Evolutionary conservation across 2,329 filamentous ascomycete species (phyloP).

Genomic region (Phyllosticta ampelicida): DNA sequence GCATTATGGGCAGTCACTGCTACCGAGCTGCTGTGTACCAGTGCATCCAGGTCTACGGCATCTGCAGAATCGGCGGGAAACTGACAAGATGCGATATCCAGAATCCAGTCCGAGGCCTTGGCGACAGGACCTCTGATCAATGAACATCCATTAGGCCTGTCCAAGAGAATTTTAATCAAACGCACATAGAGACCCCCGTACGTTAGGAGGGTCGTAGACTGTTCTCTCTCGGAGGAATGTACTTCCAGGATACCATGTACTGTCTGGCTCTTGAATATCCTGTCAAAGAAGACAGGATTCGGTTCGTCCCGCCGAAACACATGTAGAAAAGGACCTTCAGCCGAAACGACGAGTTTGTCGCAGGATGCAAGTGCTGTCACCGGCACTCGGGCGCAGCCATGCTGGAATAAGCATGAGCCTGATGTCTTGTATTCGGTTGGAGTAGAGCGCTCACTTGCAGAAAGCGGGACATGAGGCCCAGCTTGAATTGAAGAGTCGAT

Average conservation of each 20-base stretch:
- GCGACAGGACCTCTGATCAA: neutral
- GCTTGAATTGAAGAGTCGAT: neutral
- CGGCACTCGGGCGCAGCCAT: slow-evolving; percentile 31
- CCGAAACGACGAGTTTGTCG: slow-evolving; percentile 28
- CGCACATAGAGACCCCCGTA: slow-evolving; percentile 38
- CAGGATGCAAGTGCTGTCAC: slow-evolving; percentile 35
- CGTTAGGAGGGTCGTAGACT: slow-evolving; percentile 18
- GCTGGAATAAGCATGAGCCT: slow-evolving; percentile 14
- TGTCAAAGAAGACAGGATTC: slow-evolving; percentile 23
- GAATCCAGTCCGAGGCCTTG: slow-evolving; percentile 27
- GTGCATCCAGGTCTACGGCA: neutral
- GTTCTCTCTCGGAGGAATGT: slow-evolving; percentile 26
- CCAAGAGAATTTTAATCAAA: slow-evolving; percentile 23
- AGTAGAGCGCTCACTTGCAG: slow-evolving; percentile 20
- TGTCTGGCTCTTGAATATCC: slow-evolving; percentile 55
- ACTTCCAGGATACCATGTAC: slow-evolving; percentile 55
- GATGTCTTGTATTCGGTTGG: neutral
- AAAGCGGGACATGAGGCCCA: slow-evolving; percentile 20
- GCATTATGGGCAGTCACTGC: slow-evolving; percentile 84
- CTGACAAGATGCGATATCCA: slow-evolving; percentile 15
- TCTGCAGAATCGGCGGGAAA: neutral
- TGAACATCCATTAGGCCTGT: neutral
- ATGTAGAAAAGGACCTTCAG: slow-evolving; percentile 33
- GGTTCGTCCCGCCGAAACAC: slow-evolving; percentile 25
- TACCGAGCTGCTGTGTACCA: slow-evolving; percentile 16